These are phyloP conservation scores for Limnanthes douglasii DNA, from an alignment of 345 rosid genomes.

Conservation along the genomic window DNA sequence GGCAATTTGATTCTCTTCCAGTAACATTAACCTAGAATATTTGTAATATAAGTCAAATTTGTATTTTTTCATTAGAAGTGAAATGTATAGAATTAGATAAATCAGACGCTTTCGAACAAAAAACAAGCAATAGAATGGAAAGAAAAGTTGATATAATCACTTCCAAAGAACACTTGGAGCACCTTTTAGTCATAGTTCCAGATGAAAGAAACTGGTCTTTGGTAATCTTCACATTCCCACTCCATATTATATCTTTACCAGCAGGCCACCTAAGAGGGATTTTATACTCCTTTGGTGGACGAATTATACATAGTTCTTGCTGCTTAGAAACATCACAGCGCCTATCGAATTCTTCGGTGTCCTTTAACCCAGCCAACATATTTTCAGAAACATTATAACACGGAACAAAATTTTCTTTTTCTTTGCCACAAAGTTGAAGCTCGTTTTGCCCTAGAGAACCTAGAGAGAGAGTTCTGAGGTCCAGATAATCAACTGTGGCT, in stretches of 20 bases:
- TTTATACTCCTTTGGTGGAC: slow-evolving; percentile 91
- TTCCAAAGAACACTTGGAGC: slow-evolving; percentile 5
- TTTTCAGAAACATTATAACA: slow-evolving; percentile 78
- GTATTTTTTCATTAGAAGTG: too few species aligned
- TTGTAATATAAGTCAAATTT: background rate
- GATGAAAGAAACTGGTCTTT: slow-evolving; percentile 97
- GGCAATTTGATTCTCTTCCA: slow-evolving; percentile 96
- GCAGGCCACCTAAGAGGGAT: slow-evolving; percentile 89
- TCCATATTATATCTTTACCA: slow-evolving; percentile 96
- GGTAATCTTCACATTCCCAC: slow-evolving; percentile 81
- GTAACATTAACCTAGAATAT: slow-evolving; percentile 62
- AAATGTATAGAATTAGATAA: background rate
- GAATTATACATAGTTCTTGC: slow-evolving; percentile 49
- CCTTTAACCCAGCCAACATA: slow-evolving; percentile 54
- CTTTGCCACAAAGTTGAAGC: slow-evolving; percentile 71
- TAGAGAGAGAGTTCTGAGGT: slow-evolving; percentile 43
- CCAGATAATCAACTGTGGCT: slow-evolving; percentile 74
- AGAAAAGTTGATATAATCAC: slow-evolving; percentile 3
- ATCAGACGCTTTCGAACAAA: background rate
- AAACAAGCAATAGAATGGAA: slow-evolving; percentile 3
- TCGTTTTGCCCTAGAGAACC: slow-evolving; percentile 44
- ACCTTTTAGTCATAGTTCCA: slow-evolving; percentile 96
- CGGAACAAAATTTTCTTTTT: slow-evolving; percentile 79
- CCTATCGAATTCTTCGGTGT: slow-evolving; percentile 84
- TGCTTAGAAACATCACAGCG: slow-evolving; percentile 59